Base-by-base conservation (phyloP, 148 eudicot genomes). In the Amaranthus cruentus region DNA sequence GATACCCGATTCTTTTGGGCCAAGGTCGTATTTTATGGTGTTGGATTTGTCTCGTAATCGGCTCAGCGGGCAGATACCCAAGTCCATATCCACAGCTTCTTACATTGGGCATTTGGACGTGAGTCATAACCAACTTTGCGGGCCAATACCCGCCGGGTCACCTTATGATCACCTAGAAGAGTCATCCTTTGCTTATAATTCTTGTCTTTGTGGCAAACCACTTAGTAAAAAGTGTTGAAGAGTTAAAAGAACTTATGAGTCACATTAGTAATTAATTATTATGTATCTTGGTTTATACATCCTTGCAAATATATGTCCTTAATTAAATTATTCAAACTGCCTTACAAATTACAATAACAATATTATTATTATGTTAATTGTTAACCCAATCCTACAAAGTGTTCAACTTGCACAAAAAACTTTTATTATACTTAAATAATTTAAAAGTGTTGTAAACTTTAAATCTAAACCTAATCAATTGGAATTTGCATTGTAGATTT, bases 91-190 rank as follows among this genome's bases (percentile, higher is more conserved):
- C 0, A 66, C 73, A 42, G 91, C 95, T 5, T 48, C 85, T 2
- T 94, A 65, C 18, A 83, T 94, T 12, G 98, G 98, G 4, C 98
- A 91, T 75, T 73, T 94, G 18, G 97, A 94, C 76, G 74, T 94
- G 64, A 87, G 96, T 75, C 89, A 91, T 72, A 94, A 94, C 79
- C 87, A 76, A n/a, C 84, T 89, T 1, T 94, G 98, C 59, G 98
- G 98, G 53, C 82, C 84, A 11, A 91, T 91, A 48, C 97, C 98
- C 15, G 44, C 28, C 0, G 97, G 90, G 5, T 47, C 91, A 3
- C 96, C 96, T 18, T 94, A 85, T 63, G 96, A 91, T 73, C 96
- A 88, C 57, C 88, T 94, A 2, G 97, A 89, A 78, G 91, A 93
- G 55, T 67, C 93, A 51, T 91, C 96, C 71, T 94, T 94, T 81